These are phyloP conservation scores for Juglanconis sp. DNA, from an alignment of 2,329 filamentous ascomycete species.

Conservation along the genomic window DNA sequence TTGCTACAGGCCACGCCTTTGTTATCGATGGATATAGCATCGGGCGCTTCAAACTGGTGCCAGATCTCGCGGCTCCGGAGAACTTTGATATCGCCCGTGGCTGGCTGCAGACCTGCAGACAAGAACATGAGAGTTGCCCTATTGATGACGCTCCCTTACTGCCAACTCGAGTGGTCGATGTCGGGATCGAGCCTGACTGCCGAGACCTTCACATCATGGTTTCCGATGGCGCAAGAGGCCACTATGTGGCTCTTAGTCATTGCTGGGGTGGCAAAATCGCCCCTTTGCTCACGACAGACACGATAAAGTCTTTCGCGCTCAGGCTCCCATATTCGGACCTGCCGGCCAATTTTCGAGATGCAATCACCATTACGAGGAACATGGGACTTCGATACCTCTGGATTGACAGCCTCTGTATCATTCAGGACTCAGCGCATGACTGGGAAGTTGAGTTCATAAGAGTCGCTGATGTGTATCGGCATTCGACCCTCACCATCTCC, in stretches of 20 bases:
- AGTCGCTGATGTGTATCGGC: not conserved
- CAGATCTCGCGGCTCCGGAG: not conserved
- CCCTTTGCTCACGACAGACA: not conserved
- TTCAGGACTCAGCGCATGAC: not conserved
- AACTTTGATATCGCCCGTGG: not conserved
- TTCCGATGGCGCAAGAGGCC: not conserved
- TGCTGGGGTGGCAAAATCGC: not conserved
- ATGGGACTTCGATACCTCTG: constrained; percentile 1
- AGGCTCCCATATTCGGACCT: not conserved
- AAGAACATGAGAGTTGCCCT: not conserved
- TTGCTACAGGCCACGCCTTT: not conserved
- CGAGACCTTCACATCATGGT: not conserved
- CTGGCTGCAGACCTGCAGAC: not conserved
- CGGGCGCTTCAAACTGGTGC: not conserved
- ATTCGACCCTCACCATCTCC: not conserved
- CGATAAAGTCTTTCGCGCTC: not conserved
- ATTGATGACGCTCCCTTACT: not conserved
- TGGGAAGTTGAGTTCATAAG: not conserved
- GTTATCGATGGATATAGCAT: not conserved
- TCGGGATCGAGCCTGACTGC: not conserved
- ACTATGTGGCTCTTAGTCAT: constrained; percentile 6
- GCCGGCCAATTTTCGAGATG: constrained; percentile 2
- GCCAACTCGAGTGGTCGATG: not conserved
- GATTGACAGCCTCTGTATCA: constrained; percentile 1
- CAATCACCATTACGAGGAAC: not conserved